phyloP scores from a whole-genome alignment of 2,329 filamentous ascomycete species.

The Paecilomyces dactylethromorphus region DNA sequence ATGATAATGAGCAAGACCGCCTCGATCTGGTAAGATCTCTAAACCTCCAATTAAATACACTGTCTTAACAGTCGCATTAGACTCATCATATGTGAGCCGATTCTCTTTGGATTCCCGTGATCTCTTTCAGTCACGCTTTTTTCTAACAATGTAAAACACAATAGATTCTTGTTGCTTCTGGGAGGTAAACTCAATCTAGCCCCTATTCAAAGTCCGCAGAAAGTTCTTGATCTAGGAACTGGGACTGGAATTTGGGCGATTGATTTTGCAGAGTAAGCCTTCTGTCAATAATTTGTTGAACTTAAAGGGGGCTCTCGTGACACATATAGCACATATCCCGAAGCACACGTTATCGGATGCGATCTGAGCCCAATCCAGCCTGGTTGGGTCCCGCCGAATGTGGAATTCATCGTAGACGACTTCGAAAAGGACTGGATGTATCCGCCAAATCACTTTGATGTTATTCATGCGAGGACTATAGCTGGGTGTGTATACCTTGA shows the following conservation, averaged over 20 bases:
- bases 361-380: conserved; percentile 20
- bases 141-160: not conserved
- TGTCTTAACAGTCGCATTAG: not conserved
- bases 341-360: conserved; percentile 10
- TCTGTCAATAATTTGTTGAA: no score
- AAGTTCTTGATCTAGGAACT: not conserved
- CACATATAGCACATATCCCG: not conserved
- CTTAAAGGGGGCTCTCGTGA: no score
- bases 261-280: no score
- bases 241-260: not conserved
- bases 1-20: not conserved
- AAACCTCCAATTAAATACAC: not conserved
- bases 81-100: not conserved
- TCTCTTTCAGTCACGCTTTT: not conserved
- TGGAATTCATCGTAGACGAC: conserved; percentile 59
- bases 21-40: not conserved
- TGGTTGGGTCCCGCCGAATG: conserved; percentile 49
- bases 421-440: conserved; percentile 52
- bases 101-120: not conserved
- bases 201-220: not conserved
- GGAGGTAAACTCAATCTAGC: not conserved
- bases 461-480: not conserved
- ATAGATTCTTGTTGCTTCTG: not conserved
- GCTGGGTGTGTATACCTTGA: not conserved
- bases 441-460: not conserved